phyloP scores from a whole-genome alignment of 139 green algal genomes.

The Picochlorum costavermella region DNA sequence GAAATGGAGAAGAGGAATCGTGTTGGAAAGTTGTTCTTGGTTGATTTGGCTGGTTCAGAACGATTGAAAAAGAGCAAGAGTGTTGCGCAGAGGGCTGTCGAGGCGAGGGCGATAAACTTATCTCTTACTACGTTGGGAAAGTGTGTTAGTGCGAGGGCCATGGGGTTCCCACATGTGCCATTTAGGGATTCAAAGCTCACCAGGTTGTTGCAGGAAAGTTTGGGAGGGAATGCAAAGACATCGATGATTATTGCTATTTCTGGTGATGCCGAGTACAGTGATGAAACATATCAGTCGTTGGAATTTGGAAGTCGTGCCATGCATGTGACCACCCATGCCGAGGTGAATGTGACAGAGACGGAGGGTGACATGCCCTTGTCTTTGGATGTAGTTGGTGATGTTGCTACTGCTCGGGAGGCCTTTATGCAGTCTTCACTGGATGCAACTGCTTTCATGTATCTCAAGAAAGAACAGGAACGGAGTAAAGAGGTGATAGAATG shows the following conservation, averaged over 20 bases:
- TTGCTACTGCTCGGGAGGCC: constrained; percentile 32
- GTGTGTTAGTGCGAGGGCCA: constrained; percentile 54
- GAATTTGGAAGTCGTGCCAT: constrained; percentile 71
- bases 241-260: constrained; percentile 47
- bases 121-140: constrained; percentile 57
- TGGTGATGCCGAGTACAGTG: constrained; percentile 51
- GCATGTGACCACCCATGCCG: constrained; percentile 60
- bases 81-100: constrained; percentile 44
- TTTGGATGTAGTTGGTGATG: neutral
- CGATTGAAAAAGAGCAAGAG: constrained; percentile 75
- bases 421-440: constrained; percentile 32
- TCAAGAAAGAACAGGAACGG: constrained; percentile 17
- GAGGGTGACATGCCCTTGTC: constrained; percentile 10
- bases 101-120: constrained; percentile 71
- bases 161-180: constrained; percentile 47
- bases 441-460: constrained; percentile 21
- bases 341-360: constrained; percentile 48
- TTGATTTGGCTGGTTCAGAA: constrained; percentile 93
- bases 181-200: constrained; percentile 81
- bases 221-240: constrained; percentile 54
- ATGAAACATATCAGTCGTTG: constrained; percentile 70
- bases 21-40: constrained; percentile 88
- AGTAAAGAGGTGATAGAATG: constrained; percentile 20
- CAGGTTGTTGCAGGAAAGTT: constrained; percentile 52
- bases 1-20: constrained; percentile 12